Conservation (phyloP, 345 rosid species). For the Arabidopsis suecica region DNA sequence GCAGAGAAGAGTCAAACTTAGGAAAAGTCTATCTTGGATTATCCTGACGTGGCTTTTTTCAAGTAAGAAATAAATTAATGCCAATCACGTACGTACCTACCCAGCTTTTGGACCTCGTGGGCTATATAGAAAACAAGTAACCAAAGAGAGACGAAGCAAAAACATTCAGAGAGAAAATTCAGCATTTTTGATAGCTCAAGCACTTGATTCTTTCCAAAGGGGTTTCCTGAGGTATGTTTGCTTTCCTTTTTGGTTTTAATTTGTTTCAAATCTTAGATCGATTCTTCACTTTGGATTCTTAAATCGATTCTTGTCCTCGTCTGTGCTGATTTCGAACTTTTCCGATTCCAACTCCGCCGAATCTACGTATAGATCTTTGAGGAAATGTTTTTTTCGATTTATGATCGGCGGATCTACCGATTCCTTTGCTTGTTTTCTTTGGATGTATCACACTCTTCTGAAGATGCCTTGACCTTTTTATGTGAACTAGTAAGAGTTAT, state of each 20-base stretch:
- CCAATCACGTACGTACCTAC: background rate
- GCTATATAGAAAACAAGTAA: background rate
- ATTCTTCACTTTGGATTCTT: background rate
- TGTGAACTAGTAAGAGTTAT: background rate
- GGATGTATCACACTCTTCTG: conserved; percentile 17
- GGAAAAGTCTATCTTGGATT: background rate
- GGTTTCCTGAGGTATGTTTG: conserved; percentile 56
- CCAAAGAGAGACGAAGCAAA: background rate
- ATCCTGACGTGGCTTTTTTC: background rate
- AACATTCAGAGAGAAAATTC: background rate
- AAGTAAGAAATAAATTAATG: no score
- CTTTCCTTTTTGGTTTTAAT: background rate
- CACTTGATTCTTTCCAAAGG: conserved; percentile 30
- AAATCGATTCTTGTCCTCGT: background rate
- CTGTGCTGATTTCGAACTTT: conserved; percentile 3
- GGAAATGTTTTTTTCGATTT: background rate
- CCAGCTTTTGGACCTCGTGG: conserved; percentile 27
- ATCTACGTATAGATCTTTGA: conserved; percentile 23
- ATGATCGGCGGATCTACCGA: conserved; percentile 26
- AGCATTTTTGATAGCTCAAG: conserved; percentile 5
- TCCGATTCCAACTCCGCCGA: conserved; percentile 1
- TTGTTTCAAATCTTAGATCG: conserved; percentile 6
- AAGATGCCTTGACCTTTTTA: background rate
- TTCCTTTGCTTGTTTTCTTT: background rate
- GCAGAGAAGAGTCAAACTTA: background rate